These are phyloP conservation scores for Wallacemonas sp. DNA, from an alignment of 208 protist genomes.

Conservation along the genomic window DNA sequence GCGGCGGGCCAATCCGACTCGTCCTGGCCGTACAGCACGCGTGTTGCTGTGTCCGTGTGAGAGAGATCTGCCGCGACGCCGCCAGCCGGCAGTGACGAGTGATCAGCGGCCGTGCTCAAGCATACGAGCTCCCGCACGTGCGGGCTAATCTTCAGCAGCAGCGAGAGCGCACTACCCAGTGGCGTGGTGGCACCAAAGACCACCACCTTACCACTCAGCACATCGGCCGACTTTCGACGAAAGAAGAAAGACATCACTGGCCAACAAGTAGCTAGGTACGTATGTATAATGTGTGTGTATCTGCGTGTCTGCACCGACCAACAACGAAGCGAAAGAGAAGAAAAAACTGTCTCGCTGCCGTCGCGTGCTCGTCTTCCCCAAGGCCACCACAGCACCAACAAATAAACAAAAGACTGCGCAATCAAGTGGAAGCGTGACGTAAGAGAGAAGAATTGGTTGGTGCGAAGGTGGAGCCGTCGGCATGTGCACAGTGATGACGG, in stretches of 20 bases:
- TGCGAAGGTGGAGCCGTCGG: no score
- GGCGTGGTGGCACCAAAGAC: slow-evolving; percentile 91
- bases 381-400: no score
- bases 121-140: slow-evolving; percentile 78
- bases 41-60: slow-evolving; percentile 68
- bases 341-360: no score
- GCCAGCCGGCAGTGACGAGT: slow-evolving; percentile 15
- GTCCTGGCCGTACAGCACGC: slow-evolving; percentile 30
- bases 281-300: slow-evolving; percentile 4
- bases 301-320: no score
- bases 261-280: no score
- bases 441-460: no score
- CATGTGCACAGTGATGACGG: no score
- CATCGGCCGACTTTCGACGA: slow-evolving; percentile 11
- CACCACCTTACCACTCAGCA: slow-evolving; percentile 65
- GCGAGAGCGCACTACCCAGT: slow-evolving; percentile 92
- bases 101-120: slow-evolving; percentile 47
- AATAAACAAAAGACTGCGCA: no score
- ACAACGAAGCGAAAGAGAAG: no score
- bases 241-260: no score
- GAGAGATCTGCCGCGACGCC: slow-evolving; percentile 76
- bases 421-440: no score
- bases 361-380: no score
- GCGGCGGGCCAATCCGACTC: slow-evolving; percentile 51
- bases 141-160: slow-evolving; percentile 89